Conservation (phyloP, 768 basidiomycete species). For the Tricholoma matsutake region DNA sequence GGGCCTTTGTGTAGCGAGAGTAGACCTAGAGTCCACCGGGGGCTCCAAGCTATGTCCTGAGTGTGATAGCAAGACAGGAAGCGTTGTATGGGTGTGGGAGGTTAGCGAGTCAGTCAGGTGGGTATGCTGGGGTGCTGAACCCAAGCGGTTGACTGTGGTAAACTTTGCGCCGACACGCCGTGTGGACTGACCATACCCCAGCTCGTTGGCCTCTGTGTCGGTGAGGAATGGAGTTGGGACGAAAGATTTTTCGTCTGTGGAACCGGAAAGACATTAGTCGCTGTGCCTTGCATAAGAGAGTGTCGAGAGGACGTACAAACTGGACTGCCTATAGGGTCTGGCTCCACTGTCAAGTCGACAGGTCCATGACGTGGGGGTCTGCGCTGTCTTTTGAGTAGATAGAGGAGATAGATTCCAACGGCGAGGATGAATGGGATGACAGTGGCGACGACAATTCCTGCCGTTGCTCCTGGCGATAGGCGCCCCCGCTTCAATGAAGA, state of each 20-base stretch:
- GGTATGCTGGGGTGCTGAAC: neutral
- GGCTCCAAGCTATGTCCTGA: neutral
- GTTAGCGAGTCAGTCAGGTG: neutral
- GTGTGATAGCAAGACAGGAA: neutral
- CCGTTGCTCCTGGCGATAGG: neutral
- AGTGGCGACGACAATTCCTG: neutral
- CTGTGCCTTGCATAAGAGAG: neutral
- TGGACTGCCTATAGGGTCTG: neutral
- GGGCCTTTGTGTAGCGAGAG: neutral
- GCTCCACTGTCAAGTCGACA: neutral
- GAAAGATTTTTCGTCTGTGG: neutral
- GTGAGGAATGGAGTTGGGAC: neutral
- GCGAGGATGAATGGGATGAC: neutral
- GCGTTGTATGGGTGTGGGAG: neutral
- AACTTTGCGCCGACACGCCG: neutral
- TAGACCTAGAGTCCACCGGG: neutral
- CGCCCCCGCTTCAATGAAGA: neutral
- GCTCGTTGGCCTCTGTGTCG: neutral
- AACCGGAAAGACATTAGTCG: neutral
- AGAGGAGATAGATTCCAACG: neutral
- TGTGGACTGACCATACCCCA: neutral
- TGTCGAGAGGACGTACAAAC: neutral
- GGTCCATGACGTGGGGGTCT: too few relatives aligned
- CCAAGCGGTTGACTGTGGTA: neutral
- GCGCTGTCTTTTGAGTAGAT: neutral